Percentiles rank a stretch among this genome's conserved stretches.
Evolutionary conservation across 2,329 filamentous ascomycete species (phyloP).

Genomic region (Microcera coccophila): DNA sequence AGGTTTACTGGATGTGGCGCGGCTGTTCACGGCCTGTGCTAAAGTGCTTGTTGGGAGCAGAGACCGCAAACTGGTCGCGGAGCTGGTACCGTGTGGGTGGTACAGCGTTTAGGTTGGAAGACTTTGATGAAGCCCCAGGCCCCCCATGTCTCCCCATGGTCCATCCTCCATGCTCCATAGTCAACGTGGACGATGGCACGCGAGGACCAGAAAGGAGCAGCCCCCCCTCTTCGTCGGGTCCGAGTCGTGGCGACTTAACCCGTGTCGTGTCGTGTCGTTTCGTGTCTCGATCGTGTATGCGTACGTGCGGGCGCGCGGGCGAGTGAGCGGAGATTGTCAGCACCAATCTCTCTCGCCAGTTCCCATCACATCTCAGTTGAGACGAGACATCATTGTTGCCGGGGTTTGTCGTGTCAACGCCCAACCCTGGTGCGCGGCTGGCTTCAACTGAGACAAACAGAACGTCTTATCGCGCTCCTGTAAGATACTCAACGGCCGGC

Average conservation of each 20-base stretch:
- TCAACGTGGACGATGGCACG: too few species aligned
- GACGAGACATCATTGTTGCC: slow-evolving; percentile 4
- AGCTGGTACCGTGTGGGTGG: background rate
- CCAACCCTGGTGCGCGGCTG: slow-evolving; percentile 13
- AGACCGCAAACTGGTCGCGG: background rate
- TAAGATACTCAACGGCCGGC: background rate
- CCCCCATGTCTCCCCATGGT: too few species aligned
- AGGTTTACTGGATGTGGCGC: background rate
- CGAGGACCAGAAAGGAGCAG: too few species aligned
- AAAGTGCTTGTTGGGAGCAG: background rate
- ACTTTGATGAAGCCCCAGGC: too few species aligned
- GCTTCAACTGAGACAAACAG: slow-evolving; percentile 18
- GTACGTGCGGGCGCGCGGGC: too few species aligned
- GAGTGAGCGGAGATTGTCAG: background rate
- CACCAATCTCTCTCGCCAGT: background rate
- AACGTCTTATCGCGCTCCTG: slow-evolving; percentile 1
- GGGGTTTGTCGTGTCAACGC: slow-evolving; percentile 9
- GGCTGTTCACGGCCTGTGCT: background rate
- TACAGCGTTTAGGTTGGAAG: too few species aligned
- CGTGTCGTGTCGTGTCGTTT: slow-evolving; percentile 9
- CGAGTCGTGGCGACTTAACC: too few species aligned
- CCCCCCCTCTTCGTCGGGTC: too few species aligned
- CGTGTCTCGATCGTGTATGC: slow-evolving; percentile 7
- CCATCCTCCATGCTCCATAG: too few species aligned
- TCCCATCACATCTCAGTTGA: too few species aligned